Evolutionary conservation across 805 yeast genomes (phyloP).

Genomic region (Candida vartiovaarae): DNA sequence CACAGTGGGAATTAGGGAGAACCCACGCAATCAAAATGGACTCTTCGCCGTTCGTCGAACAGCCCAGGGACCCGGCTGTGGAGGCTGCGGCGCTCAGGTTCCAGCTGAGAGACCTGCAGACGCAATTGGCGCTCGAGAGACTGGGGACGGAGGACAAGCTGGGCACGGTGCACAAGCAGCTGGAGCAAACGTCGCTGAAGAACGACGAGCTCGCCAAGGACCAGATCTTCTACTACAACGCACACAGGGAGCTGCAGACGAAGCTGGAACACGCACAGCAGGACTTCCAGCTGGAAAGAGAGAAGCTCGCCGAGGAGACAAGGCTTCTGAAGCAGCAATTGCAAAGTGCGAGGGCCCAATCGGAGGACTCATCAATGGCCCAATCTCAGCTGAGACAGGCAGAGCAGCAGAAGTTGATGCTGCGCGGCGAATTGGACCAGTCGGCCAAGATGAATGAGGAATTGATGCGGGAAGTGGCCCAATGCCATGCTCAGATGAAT

Average conservation of each 20-base stretch:
- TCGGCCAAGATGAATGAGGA: constrained; percentile 4
- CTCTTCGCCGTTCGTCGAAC: constrained; percentile 31
- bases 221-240: constrained; percentile 30
- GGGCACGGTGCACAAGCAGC: constrained; percentile 23
- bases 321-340: constrained; percentile 14
- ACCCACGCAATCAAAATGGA: constrained; percentile 7
- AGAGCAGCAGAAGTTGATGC: neutral
- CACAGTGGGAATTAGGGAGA: no score
- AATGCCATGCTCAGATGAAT: constrained; percentile 1
- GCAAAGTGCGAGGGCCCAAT: constrained; percentile 7
- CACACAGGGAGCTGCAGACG: constrained; percentile 25
- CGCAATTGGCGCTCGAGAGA: constrained; percentile 31
- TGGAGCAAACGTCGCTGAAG: constrained; percentile 14
- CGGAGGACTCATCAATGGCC: constrained; percentile 1
- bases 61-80: constrained; percentile 18
- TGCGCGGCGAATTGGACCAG: constrained; percentile 3
- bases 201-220: constrained; percentile 20
- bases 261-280: constrained; percentile 23
- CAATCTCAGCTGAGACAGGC: neutral
- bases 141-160: constrained; percentile 25
- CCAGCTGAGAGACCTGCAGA: constrained; percentile 30
- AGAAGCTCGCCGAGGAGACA: constrained; percentile 17
- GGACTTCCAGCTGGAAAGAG: constrained; percentile 17
- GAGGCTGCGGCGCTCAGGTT: constrained; percentile 28
- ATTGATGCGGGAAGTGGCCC: constrained; percentile 2